Evolutionary conservation across 495 filamentous ascomycete genomes (phyloP), one percentile per base, ranked within the genome.

Genomic region (Hypoxylon crocopeplum): DNA sequence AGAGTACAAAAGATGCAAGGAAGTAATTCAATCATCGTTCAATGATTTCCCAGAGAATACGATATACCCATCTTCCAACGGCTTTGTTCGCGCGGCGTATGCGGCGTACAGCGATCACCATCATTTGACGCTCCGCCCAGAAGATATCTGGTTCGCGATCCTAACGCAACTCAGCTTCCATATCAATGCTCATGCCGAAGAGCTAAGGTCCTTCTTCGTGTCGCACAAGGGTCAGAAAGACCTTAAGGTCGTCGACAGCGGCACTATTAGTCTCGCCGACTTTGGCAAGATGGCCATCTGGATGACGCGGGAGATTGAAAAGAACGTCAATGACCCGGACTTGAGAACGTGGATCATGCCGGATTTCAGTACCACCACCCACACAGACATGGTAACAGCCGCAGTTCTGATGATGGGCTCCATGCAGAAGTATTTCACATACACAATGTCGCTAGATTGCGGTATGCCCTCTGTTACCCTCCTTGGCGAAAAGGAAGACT

Each of bases 401-500:
- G 40, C 45, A 6, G 22, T 68, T 10, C 7, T 50, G 2, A 51
- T 66, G 39, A 64, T 62, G 56, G 50, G 50, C 15, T 11, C 29
- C 0, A 33, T 54, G 50, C 27, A 54, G 30, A 17, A 44, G 10
- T 54, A 54, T 11, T 54, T 54, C 30, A 36, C 11, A 3, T 54
- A 44, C 15, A 21, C 1, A 11, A 13, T 19, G n/a, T 1, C 6
- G 5, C 7, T 44, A 0, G 13, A 5, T 1, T 83, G 81, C 49
- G 80, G 80, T 0, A 62, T 85, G 5, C 79, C 82, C 11, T 73
- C 72, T 1, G 77, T 83, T 6, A 83, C 80, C 1, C 58, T 84
- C 7, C 64, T 79, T 0, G 81, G 81, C 13, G 62, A 71, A 21
- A 48, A 57, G 21, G 47, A 54, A 3, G 82, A 82, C 60, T 84